Base-by-base conservation (phyloP, 441 rosid genomes). In the Adansonia madagascariensis region DNA sequence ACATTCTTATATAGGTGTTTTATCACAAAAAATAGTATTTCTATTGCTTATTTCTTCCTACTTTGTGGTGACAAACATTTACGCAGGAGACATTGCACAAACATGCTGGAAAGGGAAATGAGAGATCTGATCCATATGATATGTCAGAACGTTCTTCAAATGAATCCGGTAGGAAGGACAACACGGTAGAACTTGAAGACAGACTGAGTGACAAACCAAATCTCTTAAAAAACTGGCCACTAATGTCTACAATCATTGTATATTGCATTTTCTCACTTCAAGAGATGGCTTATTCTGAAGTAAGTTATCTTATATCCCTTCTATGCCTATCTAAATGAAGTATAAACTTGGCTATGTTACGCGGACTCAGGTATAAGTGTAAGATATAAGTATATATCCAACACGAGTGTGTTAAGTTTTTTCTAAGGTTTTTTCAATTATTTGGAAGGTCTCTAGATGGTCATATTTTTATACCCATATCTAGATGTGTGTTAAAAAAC, bases 271-370 rank as follows among this genome's bases (percentile, higher is more conserved):
- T 89, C 77, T 89, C 92, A 14, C 88, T 89, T 56, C 91, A 90
- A 73, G 92, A 90, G 84, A 86, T 90, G 43, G 94, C 90, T 71
- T 90, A 90, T 73, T 61, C 82, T 11, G 92, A 90, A 86, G 94
- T 89, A 78, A 80, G 81, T 80, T 70, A 66, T 31, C 27, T 24
- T 24, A 24, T 24, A 55, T 31, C n/a, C 72, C 61, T 62, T 56
- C 6, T 15, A 63, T 60, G 39, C 65, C 41, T 27, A 24, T 9
- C 70, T 63, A 11, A 17, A 12, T n/a, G 47, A 60, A 8, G 64
- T 20, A 22, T 10, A 1, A 27, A 15, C n/a, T 55, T 41, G 1
- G 27, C 27, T 24, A 24, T 24, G 27, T 24, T 24, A 24, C 27
- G 0, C 1, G 27, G 27, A 24, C 1, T 24, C 27, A 1, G 27